These are phyloP conservation scores for Bipolaris sorokiniana DNA, from an alignment of 2,329 filamentous ascomycete genomes.

Conservation along the genomic window DNA sequence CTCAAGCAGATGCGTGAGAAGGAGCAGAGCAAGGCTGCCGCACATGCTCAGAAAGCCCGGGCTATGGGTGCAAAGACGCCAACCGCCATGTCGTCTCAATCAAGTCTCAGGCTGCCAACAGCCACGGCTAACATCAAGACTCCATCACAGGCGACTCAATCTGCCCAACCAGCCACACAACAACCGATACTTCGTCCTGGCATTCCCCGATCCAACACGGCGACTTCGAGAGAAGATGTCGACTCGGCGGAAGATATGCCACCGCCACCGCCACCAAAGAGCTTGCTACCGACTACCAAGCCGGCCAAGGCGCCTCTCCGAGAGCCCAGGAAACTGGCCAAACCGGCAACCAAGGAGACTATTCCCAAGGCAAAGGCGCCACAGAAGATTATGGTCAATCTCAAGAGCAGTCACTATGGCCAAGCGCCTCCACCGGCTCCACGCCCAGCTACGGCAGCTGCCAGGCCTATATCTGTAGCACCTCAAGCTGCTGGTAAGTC, in stretches of 20 bases:
- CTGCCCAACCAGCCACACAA: conserved; percentile 35
- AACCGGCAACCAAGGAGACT: conserved; percentile 65
- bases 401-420: conserved; percentile 60
- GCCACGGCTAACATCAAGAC: conserved; percentile 57
- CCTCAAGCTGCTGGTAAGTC: conserved; percentile 30
- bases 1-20: conserved; percentile 72
- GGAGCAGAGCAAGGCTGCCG: conserved; percentile 69
- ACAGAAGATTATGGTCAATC: conserved; percentile 68
- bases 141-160: conserved; percentile 29
- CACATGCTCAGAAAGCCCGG: conserved; percentile 51
- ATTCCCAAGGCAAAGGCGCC: conserved; percentile 66
- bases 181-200: conserved; percentile 40
- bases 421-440: conserved; percentile 60
- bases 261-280: conserved; percentile 65
- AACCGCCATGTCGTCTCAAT: conserved; percentile 46
- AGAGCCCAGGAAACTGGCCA: conserved; percentile 60
- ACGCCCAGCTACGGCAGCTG: conserved; percentile 54
- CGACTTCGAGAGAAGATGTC: conserved; percentile 42
- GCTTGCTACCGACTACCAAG: conserved; percentile 57
- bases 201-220: conserved; percentile 36
- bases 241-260: conserved; percentile 62
- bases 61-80: conserved; percentile 58
- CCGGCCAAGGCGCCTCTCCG: conserved; percentile 39
- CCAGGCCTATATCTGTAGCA: conserved; percentile 33
- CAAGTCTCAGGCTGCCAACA: conserved; percentile 35